phyloP scores from a whole-genome alignment of 176 grass and related monocot species.

The Saccharum spontaneum region DNA sequence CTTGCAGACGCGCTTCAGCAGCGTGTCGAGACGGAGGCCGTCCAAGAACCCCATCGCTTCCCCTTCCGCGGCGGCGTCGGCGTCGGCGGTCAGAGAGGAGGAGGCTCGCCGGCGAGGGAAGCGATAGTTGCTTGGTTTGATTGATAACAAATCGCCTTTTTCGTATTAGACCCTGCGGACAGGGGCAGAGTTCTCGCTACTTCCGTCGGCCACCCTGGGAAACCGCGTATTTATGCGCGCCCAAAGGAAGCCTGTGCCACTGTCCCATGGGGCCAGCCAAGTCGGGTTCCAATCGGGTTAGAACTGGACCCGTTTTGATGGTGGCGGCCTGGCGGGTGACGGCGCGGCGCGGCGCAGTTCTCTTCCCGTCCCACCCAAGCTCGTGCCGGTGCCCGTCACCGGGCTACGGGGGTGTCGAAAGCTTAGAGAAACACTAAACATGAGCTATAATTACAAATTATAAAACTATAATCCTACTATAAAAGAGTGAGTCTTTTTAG shows the following conservation, averaged over 20 bases:
- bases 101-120: background rate
- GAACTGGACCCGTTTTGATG: no score
- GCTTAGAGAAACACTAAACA: no score
- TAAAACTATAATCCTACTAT: no score
- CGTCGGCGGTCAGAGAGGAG: background rate
- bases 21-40: constrained; percentile 44
- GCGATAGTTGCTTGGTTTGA: constrained; percentile 23
- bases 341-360: no score
- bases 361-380: no score
- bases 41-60: constrained; percentile 50
- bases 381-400: no score
- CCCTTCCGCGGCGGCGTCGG: background rate
- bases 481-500: no score
- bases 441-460: no score
- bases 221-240: background rate
- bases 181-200: background rate
- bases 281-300: background rate
- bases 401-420: no score
- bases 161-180: background rate
- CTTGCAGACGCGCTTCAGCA: constrained; percentile 86
- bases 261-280: background rate
- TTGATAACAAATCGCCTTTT: constrained; percentile 14
- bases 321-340: no score
- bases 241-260: background rate
- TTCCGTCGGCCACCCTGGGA: constrained; percentile 19